Conservation (phyloP, 345 rosid genomes). For the Salix brachista region DNA sequence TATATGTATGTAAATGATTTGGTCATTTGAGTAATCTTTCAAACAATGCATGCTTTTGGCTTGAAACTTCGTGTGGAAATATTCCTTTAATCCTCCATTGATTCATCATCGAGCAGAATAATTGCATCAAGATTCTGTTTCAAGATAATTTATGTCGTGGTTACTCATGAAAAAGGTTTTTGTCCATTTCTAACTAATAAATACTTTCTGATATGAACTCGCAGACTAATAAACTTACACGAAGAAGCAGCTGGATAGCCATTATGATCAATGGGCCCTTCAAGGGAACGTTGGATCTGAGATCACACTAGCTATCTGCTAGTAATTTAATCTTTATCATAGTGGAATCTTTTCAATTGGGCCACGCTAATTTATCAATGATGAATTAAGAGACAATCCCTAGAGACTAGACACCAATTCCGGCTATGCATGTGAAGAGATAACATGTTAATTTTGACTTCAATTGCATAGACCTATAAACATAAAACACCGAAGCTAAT, state of each 20-base stretch:
- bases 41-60: slow-evolving; percentile 7
- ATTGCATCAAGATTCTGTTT: slow-evolving; percentile 10
- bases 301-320: neutral
- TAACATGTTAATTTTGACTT: neutral
- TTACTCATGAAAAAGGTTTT: neutral
- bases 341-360: slow-evolving; percentile 13
- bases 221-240: slow-evolving; percentile 6
- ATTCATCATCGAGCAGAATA: neutral
- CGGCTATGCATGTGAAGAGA: slow-evolving; percentile 1
- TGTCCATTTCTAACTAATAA: neutral
- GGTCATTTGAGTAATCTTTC: slow-evolving; percentile 18
- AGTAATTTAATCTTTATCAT: neutral
- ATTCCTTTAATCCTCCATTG: slow-evolving; percentile 7
- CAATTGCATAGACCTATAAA: neutral
- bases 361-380: neutral
- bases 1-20: slow-evolving; percentile 23
- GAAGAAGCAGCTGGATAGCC: slow-evolving; percentile 3
- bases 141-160: neutral
- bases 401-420: neutral
- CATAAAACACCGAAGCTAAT: neutral
- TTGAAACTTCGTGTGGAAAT: slow-evolving; percentile 24
- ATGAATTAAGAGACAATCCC: neutral
- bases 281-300: neutral
- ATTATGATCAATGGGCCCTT: slow-evolving; percentile 6
- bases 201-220: slow-evolving; percentile 3